phyloP scores from a whole-genome alignment of 768 basidiomycete species.

The Panaeolus papilionaceus region DNA sequence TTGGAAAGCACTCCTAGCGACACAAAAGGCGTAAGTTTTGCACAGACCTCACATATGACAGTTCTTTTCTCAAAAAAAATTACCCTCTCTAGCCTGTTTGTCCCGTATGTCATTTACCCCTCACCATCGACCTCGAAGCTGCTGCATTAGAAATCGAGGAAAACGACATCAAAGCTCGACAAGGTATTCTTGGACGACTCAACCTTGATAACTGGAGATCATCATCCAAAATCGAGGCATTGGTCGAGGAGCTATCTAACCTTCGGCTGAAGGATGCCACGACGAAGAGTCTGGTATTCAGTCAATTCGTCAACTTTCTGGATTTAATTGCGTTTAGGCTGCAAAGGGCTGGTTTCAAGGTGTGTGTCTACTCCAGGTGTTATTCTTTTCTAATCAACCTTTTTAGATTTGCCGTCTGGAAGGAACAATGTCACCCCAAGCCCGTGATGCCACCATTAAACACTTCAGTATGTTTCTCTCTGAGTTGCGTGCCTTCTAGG shows the following conservation, averaged over 20 bases:
- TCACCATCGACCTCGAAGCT: conserved; percentile 96
- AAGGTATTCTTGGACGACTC: conserved; percentile 93
- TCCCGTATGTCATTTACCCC: conserved; percentile 90
- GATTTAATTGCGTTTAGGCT: conserved; percentile 94
- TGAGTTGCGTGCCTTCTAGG: conserved; percentile 1
- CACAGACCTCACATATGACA: too few relatives aligned
- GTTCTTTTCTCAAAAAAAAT: not conserved
- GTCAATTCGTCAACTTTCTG: conserved; percentile 92
- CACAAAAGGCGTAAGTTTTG: conserved; percentile 50
- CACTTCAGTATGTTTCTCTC: conserved; percentile 74
- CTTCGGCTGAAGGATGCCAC: conserved; percentile 85
- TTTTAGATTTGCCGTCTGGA: conserved; percentile 88
- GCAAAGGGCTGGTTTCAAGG: conserved; percentile 91
- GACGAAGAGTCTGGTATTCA: conserved; percentile 96
- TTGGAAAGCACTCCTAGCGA: conserved; percentile 73
- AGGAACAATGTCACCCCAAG: conserved; percentile 97
- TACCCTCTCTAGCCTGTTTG: conserved; percentile 73
- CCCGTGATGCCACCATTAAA: conserved; percentile 92
- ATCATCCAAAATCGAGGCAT: conserved; percentile 96
- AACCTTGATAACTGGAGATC: conserved; percentile 92
- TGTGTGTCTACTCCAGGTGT: conserved; percentile 40
- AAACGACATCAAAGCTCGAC: conserved; percentile 56
- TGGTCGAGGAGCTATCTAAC: conserved; percentile 92
- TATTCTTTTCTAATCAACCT: not conserved
- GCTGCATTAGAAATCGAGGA: conserved; percentile 88